Conservation (phyloP, 331 rosid genomes). For the Rosa hybrid region DNA sequence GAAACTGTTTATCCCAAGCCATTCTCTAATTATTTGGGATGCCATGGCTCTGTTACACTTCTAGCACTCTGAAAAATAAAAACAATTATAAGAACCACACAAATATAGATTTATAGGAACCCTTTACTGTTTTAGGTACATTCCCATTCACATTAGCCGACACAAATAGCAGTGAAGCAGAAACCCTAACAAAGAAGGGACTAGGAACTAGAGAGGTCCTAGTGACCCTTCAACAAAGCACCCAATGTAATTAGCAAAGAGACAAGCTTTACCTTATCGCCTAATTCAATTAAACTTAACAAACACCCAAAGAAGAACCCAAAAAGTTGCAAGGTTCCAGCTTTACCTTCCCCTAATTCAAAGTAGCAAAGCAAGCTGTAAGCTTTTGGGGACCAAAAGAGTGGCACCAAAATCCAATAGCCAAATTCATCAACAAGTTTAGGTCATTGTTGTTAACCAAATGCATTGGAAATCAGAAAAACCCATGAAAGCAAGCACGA, state of each 20-base stretch:
- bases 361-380: neutral
- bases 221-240: neutral
- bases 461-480: neutral
- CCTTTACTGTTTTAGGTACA: neutral
- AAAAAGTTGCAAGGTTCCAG: neutral
- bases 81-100: neutral
- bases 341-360: neutral
- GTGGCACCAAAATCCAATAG: neutral
- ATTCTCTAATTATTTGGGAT: slow-evolving; percentile 64
- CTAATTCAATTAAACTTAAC: neutral
- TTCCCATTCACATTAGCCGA: neutral
- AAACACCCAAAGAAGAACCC: neutral
- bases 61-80: slow-evolving; percentile 12
- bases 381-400: neutral
- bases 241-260: neutral
- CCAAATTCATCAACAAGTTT: neutral
- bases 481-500: neutral
- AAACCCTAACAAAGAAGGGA: neutral
- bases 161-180: neutral
- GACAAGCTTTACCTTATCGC: neutral
- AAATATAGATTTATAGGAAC: neutral
- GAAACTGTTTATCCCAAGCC: slow-evolving; percentile 85
- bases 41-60: slow-evolving; percentile 51
- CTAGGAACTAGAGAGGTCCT: neutral
- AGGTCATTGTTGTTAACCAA: neutral